A percentile compares a stretch with the other conserved stretches of the same genome.
Evolutionary conservation across 192 early-diverging fungal species (phyloP).

Genomic region (Backusella luteola): DNA sequence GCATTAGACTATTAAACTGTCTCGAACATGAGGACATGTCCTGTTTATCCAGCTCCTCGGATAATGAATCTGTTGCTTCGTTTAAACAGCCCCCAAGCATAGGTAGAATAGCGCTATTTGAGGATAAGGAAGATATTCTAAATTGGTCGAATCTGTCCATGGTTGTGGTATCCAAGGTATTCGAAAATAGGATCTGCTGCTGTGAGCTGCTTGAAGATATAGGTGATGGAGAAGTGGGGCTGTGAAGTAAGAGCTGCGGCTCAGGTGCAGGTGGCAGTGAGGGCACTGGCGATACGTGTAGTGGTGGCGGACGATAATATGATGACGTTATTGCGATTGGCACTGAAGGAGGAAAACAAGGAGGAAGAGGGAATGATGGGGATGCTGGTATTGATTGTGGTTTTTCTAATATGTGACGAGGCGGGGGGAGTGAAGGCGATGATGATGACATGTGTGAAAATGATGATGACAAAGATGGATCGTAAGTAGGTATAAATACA

Average conservation of each 20-base stretch:
- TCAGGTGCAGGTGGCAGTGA: not conserved
- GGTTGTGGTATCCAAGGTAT: not conserved
- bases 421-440: not conserved
- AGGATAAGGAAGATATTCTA: not conserved
- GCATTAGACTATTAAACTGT: not conserved
- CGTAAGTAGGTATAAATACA: not conserved
- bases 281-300: not conserved
- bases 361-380: not conserved
- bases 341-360: not conserved
- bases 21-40: not conserved
- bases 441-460: not conserved
- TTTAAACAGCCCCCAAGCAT: not conserved
- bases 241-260: not conserved
- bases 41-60: not conserved
- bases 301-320: not conserved
- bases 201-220: not conserved
- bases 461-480: not conserved
- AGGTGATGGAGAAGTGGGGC: not conserved
- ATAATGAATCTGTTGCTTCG: not conserved
- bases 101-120: not conserved
- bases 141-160: not conserved
- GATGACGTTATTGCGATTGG: not conserved
- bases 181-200: not conserved
- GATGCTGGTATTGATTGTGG: not conserved
- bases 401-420: not conserved